Conservation (phyloP, 2,329 filamentous ascomycete species). For the Aphanocladium album region DNA sequence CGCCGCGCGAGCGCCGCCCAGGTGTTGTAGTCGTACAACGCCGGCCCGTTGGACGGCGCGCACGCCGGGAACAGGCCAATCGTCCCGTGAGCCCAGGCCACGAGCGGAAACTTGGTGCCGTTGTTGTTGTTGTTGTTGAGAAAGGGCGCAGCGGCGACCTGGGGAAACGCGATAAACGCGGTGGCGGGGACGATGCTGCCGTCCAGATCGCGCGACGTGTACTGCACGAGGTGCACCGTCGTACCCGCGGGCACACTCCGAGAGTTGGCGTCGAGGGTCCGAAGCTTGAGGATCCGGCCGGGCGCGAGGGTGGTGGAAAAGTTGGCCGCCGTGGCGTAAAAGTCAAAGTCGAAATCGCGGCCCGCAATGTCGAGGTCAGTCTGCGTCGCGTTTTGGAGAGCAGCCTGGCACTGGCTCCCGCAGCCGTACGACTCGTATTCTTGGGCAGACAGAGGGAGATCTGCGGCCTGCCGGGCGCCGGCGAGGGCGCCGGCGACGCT, state of each 20-base stretch:
- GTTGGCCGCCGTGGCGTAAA: constrained; percentile 16
- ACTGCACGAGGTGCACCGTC: constrained; percentile 16
- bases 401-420: constrained; percentile 8
- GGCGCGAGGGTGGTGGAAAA: constrained; percentile 10
- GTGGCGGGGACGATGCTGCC: constrained; percentile 15
- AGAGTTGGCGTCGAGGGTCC: constrained; percentile 11
- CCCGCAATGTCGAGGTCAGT: constrained; percentile 5
- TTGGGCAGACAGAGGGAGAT: too few species aligned
- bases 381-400: not conserved
- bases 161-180: constrained; percentile 15
- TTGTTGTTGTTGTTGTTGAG: too few species aligned
- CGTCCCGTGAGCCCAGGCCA: constrained; percentile 18
- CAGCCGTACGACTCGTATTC: constrained; percentile 1
- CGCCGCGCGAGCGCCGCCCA: constrained; percentile 13
- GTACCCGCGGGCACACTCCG: constrained; percentile 14
- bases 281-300: constrained; percentile 17
- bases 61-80: constrained; percentile 15
- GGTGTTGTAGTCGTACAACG: constrained; percentile 14
- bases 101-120: not conserved
- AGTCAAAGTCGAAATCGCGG: constrained; percentile 11
- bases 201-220: constrained; percentile 16
- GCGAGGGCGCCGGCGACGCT: too few species aligned
- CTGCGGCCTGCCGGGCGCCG: too few species aligned
- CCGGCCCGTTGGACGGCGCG: constrained; percentile 14
- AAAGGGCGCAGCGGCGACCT: too few species aligned